Conservation (phyloP, 129 eudicot species). For the Flaveria linearis region DNA sequence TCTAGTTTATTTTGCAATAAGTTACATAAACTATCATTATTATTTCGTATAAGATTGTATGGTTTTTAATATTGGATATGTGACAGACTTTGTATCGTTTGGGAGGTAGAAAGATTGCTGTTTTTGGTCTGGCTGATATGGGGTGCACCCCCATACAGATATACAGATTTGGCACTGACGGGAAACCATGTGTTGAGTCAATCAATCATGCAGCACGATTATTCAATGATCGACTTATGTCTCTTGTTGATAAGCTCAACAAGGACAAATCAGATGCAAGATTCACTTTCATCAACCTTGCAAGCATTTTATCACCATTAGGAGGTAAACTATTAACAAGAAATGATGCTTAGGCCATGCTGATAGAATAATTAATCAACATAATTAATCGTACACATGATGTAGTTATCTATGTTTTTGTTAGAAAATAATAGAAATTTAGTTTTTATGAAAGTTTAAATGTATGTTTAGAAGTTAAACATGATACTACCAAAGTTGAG, state of each 20-base stretch:
- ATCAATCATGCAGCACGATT: slow-evolving; percentile 25
- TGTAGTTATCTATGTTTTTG: background rate
- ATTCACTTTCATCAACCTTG: slow-evolving; percentile 37
- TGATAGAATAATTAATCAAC: background rate
- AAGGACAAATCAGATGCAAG: slow-evolving; percentile 29
- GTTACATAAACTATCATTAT: background rate
- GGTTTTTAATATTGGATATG: background rate
- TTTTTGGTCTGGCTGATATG: slow-evolving; percentile 36
- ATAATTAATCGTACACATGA: background rate
- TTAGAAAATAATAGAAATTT: background rate
- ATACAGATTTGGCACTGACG: background rate
- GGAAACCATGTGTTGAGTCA: slow-evolving; percentile 31
- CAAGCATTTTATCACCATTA: slow-evolving; percentile 36
- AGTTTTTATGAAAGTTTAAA: background rate
- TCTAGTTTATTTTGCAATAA: background rate
- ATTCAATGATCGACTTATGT: slow-evolving; percentile 45
- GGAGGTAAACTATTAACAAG: slow-evolving; percentile 27
- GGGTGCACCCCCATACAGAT: slow-evolving; percentile 46
- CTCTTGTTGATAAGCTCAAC: slow-evolving; percentile 45
- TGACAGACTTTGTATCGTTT: slow-evolving; percentile 36
- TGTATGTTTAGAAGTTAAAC: background rate
- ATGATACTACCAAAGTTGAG: background rate
- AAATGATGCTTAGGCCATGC: background rate
- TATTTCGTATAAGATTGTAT: background rate
- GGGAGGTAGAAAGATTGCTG: slow-evolving; percentile 54